A percentile compares a stretch with the other conserved stretches of the same genome.
Conservation (phyloP, 768 basidiomycete genomes). For the Podaxis rugospora region DNA sequence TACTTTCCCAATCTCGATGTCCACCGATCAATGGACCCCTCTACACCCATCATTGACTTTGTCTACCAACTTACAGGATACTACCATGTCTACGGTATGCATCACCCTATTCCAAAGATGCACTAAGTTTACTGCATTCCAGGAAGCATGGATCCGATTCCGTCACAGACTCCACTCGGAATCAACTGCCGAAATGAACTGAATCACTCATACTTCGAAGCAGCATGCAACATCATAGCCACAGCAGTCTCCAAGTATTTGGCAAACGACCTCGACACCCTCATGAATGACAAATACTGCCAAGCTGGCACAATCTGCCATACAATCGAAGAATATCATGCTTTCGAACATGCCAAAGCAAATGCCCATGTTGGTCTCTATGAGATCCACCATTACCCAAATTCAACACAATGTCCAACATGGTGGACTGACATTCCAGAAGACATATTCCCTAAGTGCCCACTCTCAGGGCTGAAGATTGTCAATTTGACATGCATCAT, state of each 20-base stretch:
- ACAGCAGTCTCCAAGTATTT: slow-evolving; percentile 11
- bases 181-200: slow-evolving; percentile 4
- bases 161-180: slow-evolving; percentile 9
- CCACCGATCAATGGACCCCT: slow-evolving; percentile 2
- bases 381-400: slow-evolving; percentile 21
- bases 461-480: slow-evolving; percentile 22
- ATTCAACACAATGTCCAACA: slow-evolving; percentile 11
- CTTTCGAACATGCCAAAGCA: slow-evolving; percentile 20
- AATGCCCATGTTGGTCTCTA: slow-evolving; percentile 22
- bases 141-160: slow-evolving; percentile 15
- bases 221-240: slow-evolving; percentile 12
- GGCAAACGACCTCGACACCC: slow-evolving; percentile 15
- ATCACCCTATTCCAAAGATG: background rate
- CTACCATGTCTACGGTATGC: slow-evolving; percentile 21
- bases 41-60: background rate
- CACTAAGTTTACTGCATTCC: background rate
- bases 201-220: background rate
- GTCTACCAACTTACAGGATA: slow-evolving; percentile 23
- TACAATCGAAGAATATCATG: slow-evolving; percentile 18
- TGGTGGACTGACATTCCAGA: slow-evolving; percentile 19
- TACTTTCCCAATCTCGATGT: slow-evolving; percentile 16
- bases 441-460: slow-evolving; percentile 12
- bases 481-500: slow-evolving; percentile 26
- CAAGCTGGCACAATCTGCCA: slow-evolving; percentile 22
- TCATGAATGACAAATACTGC: slow-evolving; percentile 20